These are phyloP conservation scores for Russula earlei DNA, from an alignment of 768 basidiomycete species.

Conservation along the genomic window DNA sequence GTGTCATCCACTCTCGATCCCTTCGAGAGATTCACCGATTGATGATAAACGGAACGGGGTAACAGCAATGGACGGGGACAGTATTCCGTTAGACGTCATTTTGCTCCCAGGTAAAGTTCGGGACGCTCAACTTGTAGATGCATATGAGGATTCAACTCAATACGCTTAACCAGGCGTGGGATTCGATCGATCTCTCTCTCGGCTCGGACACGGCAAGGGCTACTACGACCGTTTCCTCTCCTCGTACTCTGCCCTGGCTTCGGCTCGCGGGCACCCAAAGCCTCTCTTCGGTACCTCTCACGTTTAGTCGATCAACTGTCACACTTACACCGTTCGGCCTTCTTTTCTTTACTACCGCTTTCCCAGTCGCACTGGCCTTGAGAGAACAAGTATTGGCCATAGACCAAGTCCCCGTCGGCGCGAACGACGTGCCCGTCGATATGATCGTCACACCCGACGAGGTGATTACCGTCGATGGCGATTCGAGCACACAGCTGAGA, in stretches of 20 bases:
- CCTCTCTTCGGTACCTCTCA: constrained; percentile 47
- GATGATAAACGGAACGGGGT: not conserved
- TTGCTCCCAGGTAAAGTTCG: constrained; percentile 19
- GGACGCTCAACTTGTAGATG: no score
- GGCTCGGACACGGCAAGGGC: constrained; percentile 76
- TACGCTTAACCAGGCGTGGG: constrained; percentile 64
- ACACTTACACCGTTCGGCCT: not conserved
- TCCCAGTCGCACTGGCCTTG: constrained; percentile 52
- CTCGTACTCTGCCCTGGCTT: constrained; percentile 32
- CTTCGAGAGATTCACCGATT: not conserved
- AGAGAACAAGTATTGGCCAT: constrained; percentile 50
- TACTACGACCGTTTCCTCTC: constrained; percentile 73
- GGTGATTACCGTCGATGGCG: constrained; percentile 19
- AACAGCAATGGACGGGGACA: not conserved
- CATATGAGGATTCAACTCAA: no score
- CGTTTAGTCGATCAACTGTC: not conserved
- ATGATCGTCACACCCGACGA: constrained; percentile 43
- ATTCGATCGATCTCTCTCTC: constrained; percentile 57
- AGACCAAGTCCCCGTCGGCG: constrained; percentile 43
- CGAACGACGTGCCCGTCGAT: constrained; percentile 58
- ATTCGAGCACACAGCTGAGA: not conserved
- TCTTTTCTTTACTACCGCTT: not conserved
- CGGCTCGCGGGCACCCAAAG: constrained; percentile 31
- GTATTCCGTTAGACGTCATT: not conserved
- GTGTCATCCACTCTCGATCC: constrained; percentile 18